Conservation (phyloP, 2,329 filamentous ascomycete species). For the Diaporthe amygdali region DNA sequence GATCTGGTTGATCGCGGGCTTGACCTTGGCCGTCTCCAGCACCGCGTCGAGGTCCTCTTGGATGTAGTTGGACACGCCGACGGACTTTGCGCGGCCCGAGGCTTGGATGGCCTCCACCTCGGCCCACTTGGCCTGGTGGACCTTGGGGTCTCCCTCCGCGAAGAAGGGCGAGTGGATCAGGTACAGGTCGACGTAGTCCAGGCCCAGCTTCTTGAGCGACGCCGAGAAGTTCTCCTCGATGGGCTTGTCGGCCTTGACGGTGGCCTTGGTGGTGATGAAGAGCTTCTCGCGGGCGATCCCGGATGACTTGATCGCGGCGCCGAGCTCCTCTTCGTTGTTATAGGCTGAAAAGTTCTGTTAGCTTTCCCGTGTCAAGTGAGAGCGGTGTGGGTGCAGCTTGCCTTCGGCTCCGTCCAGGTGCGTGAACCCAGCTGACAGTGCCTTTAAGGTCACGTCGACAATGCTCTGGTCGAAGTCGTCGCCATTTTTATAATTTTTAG, state of each 20-base stretch:
- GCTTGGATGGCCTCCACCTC: constrained; percentile 67
- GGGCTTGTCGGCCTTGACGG: constrained; percentile 30
- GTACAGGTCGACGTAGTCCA: constrained; percentile 65
- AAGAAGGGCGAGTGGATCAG: constrained; percentile 19
- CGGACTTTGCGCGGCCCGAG: constrained; percentile 65
- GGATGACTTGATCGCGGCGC: constrained; percentile 18
- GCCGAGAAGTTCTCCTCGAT: constrained; percentile 55
- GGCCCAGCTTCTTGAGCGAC: constrained; percentile 64
- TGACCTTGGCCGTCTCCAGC: constrained; percentile 59
- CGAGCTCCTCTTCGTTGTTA: constrained; percentile 23
- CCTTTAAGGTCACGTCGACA: constrained; percentile 19
- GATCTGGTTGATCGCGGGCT: constrained; percentile 75
- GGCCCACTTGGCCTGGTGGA: constrained; percentile 60
- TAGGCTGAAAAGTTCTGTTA: neutral
- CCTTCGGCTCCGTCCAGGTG: constrained; percentile 25
- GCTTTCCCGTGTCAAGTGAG: neutral
- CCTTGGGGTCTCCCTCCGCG: constrained; percentile 36
- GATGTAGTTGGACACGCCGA: constrained; percentile 76
- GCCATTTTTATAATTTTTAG: constrained; percentile 13
- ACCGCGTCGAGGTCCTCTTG: constrained; percentile 55
- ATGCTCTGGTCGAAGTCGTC: constrained; percentile 20
- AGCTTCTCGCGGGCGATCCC: constrained; percentile 16
- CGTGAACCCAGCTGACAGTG: constrained; percentile 18
- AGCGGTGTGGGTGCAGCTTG: neutral
- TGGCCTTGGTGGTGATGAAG: constrained; percentile 24